A percentile compares a stretch with the other conserved stretches of the same genome.
Evolutionary conservation across 176 grass and related monocot species (phyloP).

Genomic region (Thinopyrum elongatum): DNA sequence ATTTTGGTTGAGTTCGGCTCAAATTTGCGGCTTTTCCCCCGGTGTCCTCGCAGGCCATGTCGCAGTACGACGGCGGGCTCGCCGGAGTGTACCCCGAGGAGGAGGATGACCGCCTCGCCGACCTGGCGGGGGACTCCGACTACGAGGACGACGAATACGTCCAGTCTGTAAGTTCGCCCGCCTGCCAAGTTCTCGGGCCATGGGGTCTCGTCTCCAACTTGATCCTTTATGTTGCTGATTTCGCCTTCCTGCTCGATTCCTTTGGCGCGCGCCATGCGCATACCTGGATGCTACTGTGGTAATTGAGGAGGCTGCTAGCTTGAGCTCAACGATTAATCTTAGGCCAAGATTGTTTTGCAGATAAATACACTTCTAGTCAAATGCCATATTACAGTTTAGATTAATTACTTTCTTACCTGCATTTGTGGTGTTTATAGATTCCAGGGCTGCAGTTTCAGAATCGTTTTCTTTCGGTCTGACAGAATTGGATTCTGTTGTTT

Average conservation of each 20-base stretch:
- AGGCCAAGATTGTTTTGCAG: neutral
- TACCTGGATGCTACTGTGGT: neutral
- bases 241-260: neutral
- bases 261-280: neutral
- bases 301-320: neutral
- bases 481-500: conserved; percentile 3
- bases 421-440: neutral
- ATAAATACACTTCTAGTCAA: neutral
- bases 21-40: neutral
- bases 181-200: neutral
- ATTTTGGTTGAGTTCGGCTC: neutral
- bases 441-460: neutral
- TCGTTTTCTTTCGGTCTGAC: neutral
- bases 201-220: neutral
- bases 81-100: conserved; percentile 49
- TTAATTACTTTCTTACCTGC: neutral
- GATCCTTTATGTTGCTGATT: neutral
- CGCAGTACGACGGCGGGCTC: conserved; percentile 35
- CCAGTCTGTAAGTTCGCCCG: conserved; percentile 45
- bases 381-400: neutral
- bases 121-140: conserved; percentile 42
- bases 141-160: conserved; percentile 62
- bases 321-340: neutral
- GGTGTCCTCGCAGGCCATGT: conserved; percentile 39
- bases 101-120: conserved; percentile 33